Evolutionary conservation across 2,329 filamentous ascomycete species (phyloP), one percentile per base, ranked within the genome.

Genomic region (Fusarium sp.): DNA sequence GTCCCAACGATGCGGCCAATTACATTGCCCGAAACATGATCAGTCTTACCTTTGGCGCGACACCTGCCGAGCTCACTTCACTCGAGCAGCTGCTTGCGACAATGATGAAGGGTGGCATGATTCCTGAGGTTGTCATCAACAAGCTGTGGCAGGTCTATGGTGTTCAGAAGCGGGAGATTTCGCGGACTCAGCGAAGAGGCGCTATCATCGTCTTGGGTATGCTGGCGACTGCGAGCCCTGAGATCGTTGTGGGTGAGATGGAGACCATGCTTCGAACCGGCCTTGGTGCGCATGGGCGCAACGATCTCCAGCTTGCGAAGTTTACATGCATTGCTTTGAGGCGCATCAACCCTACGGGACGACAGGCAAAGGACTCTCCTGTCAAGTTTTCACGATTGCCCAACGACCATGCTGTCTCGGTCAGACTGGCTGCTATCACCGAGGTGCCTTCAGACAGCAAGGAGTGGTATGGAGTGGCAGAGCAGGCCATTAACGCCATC

Each of bases 1-100:
- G 87, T 61, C 84, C 90, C 31, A 98, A 98, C 71, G 94, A 98
- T 76, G 91, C 94, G 4, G 94, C 96, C 47, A 98, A 97, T 78
- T 99, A 97, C 77, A 92, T 99, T 75, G 95, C 95, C 26, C 90
- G 94, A 66, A 99, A 98, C 80, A 99, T 99, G 95, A 98, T 98
- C 80, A 98, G 94, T 84, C 83, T 99, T 75, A 99, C 96, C 0
- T 98, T 97, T 79, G 95, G 94, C 28, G 94, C 95, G 2, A 97
- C 95, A 0, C 94, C 95, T 1, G 96, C 97, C 1, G 96, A 99
- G 78, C 84, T 99, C 56, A 99, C 96, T 0, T 98, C 94, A 46
- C 85, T 99, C 10, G 96, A 99, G 80, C 96, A 99, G 80, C 85
- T 99, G 5, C 85, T 99, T 8, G 94, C 93, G 66, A 98, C 94